Base-by-base conservation (phyloP, 2,329 filamentous ascomycete genomes). In the Fonsecaea nubica region DNA sequence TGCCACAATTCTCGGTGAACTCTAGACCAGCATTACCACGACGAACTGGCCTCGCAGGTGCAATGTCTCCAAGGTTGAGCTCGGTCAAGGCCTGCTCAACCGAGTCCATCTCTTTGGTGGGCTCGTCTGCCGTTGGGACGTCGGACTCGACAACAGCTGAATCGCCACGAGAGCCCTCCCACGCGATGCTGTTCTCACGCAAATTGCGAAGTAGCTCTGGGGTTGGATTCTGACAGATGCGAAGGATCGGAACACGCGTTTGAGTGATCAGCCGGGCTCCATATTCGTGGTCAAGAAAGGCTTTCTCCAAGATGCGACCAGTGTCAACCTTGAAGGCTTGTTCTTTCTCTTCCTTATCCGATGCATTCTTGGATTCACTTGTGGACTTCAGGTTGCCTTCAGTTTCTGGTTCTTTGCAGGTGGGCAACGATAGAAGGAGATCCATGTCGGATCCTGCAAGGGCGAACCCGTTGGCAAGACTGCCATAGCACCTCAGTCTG, bases 401-500 rank as follows among this genome's bases (percentile, higher is more conserved):
- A 21, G 33, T 12, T 13, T 45, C 32, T 5, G 50, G 21, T 13
- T 54, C 48, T 25, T 59, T 25, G 45, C 62, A 54, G 6, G 84
- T 78, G 3, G 86, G 86, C 1, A 91, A 90, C 4, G 95, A 81
- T 38, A 96, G 85, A 8, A 90, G 91, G 35, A 97, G 85, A 77
- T 97, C 93, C 90, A 97, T 92, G 74, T 97, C 93, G 1, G 93
- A 94, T n/a, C 88, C 87, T 73, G 91, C 91, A 10, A 91, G 92
- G 3, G 92, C 93, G 78, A 96, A 96, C 0, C 93, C 93, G 12
- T 92, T 93, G 21, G 87, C 86, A 55, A 96, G 82, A 75, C 92
- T 96, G 4, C 92, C 93, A 75, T 95, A 96, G 73, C 90, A 92
- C 72, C 87, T 87, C 13, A 96, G 81, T 61, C 87, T 82, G n/a